These are phyloP conservation scores for Aureobasidium pullulans DNA, from an alignment of 2,329 filamentous ascomycete species.

Conservation along the genomic window DNA sequence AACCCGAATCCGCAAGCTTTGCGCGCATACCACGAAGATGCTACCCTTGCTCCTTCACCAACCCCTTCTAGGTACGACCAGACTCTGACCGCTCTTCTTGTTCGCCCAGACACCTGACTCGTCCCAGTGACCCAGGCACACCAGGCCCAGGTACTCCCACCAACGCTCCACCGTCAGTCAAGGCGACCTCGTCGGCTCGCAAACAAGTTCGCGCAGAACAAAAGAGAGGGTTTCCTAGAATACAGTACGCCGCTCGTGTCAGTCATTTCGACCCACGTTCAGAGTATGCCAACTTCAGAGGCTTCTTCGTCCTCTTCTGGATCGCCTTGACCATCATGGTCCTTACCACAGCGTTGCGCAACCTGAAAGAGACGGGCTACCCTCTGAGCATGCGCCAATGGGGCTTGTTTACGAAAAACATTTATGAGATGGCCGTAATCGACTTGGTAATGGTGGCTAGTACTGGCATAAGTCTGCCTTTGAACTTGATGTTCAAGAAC, in stretches of 20 bases:
- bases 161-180: slow-evolving; percentile 87
- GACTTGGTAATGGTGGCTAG: slow-evolving; percentile 79
- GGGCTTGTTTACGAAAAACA: slow-evolving; percentile 78
- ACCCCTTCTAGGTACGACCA: slow-evolving; percentile 15
- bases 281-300: slow-evolving; percentile 89
- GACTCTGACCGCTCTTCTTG: not conserved
- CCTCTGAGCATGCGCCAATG: slow-evolving; percentile 81
- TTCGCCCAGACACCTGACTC: not conserved
- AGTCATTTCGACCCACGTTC: slow-evolving; percentile 92
- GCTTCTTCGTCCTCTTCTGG: slow-evolving; percentile 98
- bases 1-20: slow-evolving; percentile 20
- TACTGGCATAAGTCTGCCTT: slow-evolving; percentile 62
- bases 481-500: slow-evolving; percentile 62
- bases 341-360: slow-evolving; percentile 85
- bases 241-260: slow-evolving; percentile 81
- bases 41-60: not conserved
- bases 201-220: slow-evolving; percentile 70
- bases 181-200: slow-evolving; percentile 76
- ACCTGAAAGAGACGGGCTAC: slow-evolving; percentile 87
- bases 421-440: slow-evolving; percentile 76
- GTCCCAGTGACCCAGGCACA: slow-evolving; percentile 51
- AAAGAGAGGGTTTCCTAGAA: slow-evolving; percentile 79
- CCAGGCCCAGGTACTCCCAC: slow-evolving; percentile 76
- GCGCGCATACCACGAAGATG: slow-evolving; percentile 16
- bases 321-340: slow-evolving; percentile 95